Evolutionary conservation across 495 filamentous ascomycete genomes (phyloP), one percentile per base, ranked within the genome.

Genomic region (Penicillium samsonianum): DNA sequence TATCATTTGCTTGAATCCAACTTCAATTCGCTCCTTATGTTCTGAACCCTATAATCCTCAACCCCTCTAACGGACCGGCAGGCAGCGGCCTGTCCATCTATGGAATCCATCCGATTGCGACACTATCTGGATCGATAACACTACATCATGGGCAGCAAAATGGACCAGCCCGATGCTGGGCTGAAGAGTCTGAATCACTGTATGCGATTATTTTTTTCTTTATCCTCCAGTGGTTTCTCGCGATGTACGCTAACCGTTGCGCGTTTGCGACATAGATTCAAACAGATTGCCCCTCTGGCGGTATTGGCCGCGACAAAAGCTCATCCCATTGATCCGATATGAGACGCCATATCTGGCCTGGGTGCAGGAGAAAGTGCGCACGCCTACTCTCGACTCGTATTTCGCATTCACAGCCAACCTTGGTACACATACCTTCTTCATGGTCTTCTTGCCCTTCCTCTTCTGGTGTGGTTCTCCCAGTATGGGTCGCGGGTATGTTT

Each of bases 381-480:
- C 89, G 12, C 90, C 91, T 2, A 76, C 87, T 4, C 84, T 97
- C 54, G 94, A 98, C 72, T 89, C 90, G 25, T 98, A 96, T 73
- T 98, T 98, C 67, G 92, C 93, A 14, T 87, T 94, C 60, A 96
- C 93, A 2, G 94, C 94, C 61, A 98, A 97, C 73, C 87, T 98
- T 40, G 94, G 94, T 30, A 98, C 94, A 5, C 94, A 98, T 75
- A 98, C 94, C 1, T 97, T 96, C 78, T 98, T 96, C 78, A 98
- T 96, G 92, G 81, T 95, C 50, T 84, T 89, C 47, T 73, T 98
- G 57, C 94, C 94, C 4, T 88, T 97, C 50, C 80, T 97, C 53
- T 97, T 97, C 76, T 98, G 94, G 94, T 93, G 90, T 67, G 93
- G 94, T 26, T 88, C 90, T 67, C 84, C 85, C 28, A 84, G 76